Conservation (phyloP, 352 stramenopile genomes). For the Lagenidium giganteum region DNA sequence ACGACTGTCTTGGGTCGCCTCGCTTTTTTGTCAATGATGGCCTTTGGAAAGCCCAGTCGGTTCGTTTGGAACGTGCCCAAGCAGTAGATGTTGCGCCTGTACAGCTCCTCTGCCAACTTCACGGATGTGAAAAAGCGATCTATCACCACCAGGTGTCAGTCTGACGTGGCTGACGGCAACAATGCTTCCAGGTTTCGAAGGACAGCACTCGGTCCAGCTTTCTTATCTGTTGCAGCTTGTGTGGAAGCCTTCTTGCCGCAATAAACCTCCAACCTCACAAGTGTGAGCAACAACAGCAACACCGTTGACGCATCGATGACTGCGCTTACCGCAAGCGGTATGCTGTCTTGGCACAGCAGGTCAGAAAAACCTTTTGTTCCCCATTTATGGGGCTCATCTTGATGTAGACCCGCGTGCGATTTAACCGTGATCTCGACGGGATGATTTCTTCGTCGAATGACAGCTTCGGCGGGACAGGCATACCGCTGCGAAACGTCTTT, state of each 20-base stretch:
- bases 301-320: no score
- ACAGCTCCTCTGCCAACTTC: not conserved
- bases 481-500: conserved; percentile 2
- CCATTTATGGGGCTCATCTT: conserved; percentile 14
- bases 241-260: conserved; percentile 2
- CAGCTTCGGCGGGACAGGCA: not conserved
- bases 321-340: conserved; percentile 15
- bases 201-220: conserved; percentile 5
- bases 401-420: conserved; percentile 1
- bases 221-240: not conserved
- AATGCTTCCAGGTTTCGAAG: conserved; percentile 7
- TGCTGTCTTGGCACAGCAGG: conserved; percentile 5
- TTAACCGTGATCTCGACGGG: not conserved
- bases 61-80: not conserved
- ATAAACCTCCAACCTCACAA: conserved; percentile 17
- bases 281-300: no score
- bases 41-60: not conserved
- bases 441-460: conserved; percentile 16
- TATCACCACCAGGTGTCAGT: not conserved
- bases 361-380: conserved; percentile 10
- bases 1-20: conserved; percentile 3
- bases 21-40: not conserved
- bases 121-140: conserved; percentile 4
- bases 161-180: not conserved
- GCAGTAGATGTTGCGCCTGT: not conserved